A percentile compares a stretch with the other conserved stretches of the same genome.
Evolutionary conservation across 768 basidiomycete species (phyloP).

Genomic region (Mycena venus): DNA sequence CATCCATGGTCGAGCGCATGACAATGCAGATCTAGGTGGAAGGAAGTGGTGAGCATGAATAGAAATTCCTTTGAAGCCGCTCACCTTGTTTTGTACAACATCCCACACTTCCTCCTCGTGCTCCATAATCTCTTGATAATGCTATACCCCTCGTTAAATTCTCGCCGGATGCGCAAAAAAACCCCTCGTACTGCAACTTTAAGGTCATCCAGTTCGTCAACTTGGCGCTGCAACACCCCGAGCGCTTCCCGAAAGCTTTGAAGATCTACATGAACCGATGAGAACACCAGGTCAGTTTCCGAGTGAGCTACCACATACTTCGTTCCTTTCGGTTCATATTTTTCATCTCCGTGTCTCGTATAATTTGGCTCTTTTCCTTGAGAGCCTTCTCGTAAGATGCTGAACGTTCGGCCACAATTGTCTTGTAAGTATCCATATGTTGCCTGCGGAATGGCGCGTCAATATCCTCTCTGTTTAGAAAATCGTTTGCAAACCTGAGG

Average conservation of each 20-base stretch:
- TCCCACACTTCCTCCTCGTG: slow-evolving; percentile 99
- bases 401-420: slow-evolving; percentile 82
- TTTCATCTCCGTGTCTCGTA: slow-evolving; percentile 86
- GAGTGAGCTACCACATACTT: slow-evolving; percentile 63
- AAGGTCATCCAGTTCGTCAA: slow-evolving; percentile 93
- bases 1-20: slow-evolving; percentile 91
- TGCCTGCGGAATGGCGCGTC: no score
- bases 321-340: slow-evolving; percentile 90
- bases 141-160: no score
- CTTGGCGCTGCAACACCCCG: slow-evolving; percentile 84
- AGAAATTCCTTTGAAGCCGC: not conserved
- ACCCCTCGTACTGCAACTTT: no score
- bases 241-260: slow-evolving; percentile 91
- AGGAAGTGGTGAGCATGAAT: slow-evolving; percentile 24
- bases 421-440: slow-evolving; percentile 84
- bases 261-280: slow-evolving; percentile 67
- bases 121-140: slow-evolving; percentile 91
- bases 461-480: no score
- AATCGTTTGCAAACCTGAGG: no score
- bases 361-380: slow-evolving; percentile 86
- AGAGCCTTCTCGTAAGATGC: slow-evolving; percentile 85
- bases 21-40: slow-evolving; percentile 78
- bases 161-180: no score
- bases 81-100: slow-evolving; percentile 86
- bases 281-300: slow-evolving; percentile 1